phyloP scores from a whole-genome alignment of 2,329 filamentous ascomycete genomes.

The Aureobasidium sp. region DNA sequence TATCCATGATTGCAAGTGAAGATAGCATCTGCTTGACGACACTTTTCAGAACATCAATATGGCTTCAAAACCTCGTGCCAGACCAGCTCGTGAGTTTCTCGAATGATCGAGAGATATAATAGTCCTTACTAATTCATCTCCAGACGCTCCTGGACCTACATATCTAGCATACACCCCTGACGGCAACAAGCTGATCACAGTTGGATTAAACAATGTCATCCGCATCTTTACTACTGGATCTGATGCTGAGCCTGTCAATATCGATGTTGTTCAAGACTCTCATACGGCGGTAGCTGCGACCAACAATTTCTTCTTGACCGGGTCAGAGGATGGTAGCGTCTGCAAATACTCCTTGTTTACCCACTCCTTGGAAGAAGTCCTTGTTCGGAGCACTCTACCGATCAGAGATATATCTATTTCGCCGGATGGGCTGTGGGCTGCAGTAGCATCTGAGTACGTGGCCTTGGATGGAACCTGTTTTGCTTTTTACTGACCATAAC shows the following conservation, averaged over 20 bases:
- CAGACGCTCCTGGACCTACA: conserved; percentile 78
- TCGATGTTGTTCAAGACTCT: conserved; percentile 84
- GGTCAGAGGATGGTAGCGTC: conserved; percentile 92
- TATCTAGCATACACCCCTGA: conserved; percentile 85
- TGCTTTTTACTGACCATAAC: conserved; percentile 15
- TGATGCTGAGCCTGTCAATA: conserved; percentile 83
- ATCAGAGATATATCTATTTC: conserved; percentile 81
- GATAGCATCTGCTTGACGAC: neutral
- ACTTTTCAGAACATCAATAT: conserved; percentile 17
- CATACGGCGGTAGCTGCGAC: conserved; percentile 72
- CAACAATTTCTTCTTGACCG: conserved; percentile 78
- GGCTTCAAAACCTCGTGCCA: conserved; percentile 48
- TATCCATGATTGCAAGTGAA: neutral
- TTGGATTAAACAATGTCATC: conserved; percentile 87
- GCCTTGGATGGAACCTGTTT: neutral
- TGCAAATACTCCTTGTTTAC: conserved; percentile 79
- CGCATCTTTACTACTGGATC: conserved; percentile 87
- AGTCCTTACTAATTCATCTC: conserved; percentile 10
- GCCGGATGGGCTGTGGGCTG: conserved; percentile 75
- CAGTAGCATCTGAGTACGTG: conserved; percentile 82
- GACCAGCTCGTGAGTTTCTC: conserved; percentile 48
- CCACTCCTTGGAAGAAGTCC: conserved; percentile 68
- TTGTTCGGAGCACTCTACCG: conserved; percentile 77
- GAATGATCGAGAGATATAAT: too few species aligned
- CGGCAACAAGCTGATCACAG: conserved; percentile 79